Evolutionary conservation across 805 yeast species (phyloP), one percentile per base, ranked within the genome.

Genomic region (Pichia membranifaciens): DNA sequence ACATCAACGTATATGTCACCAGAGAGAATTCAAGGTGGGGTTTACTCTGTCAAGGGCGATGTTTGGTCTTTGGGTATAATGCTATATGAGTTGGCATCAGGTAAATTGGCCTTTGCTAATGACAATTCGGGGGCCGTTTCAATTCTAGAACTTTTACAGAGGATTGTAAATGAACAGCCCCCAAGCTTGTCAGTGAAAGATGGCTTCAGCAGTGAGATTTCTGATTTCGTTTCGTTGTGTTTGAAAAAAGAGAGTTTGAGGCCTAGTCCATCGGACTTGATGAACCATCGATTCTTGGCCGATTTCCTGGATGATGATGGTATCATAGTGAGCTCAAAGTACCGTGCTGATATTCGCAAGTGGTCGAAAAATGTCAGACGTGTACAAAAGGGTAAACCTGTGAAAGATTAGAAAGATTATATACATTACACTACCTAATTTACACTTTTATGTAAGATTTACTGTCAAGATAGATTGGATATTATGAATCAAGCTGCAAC

Each of bases 1-100:
- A 93, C 99, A 0, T 88, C 96, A 1, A 88, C 95, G 0, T 93
- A 93, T 62, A 93, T 93, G 95, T 86, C 96, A 1, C 99, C 99
- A 0, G 99, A 93, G 59, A 75, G 99, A 52, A 91, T 93, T 47
- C 96, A 89, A 66, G 99, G 99, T 17, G 87, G 87, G 38, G 82
- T 83, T 9, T 93, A 93, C 66, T 85, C 96, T 8, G 83, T 90
- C n/a, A 89, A 90, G 56, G 91, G 96, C 34, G 99, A 93, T 64
- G 91, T 93, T 12, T 93, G 99, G 99, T 88, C 97, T 0, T 69
- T 90, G 54, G 99, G 99, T 1, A 70, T 93, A 39, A 85, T 90
- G 82, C 71, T 93, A 36, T 79, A 87, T 43, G 98, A 93, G 64
- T 70, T 93, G 44, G 91, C 96, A 1, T 79, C 86, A 3, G 98